phyloP scores from a whole-genome alignment of 2,329 filamentous ascomycete genomes.

The Sporothrix pseudoabietina region DNA sequence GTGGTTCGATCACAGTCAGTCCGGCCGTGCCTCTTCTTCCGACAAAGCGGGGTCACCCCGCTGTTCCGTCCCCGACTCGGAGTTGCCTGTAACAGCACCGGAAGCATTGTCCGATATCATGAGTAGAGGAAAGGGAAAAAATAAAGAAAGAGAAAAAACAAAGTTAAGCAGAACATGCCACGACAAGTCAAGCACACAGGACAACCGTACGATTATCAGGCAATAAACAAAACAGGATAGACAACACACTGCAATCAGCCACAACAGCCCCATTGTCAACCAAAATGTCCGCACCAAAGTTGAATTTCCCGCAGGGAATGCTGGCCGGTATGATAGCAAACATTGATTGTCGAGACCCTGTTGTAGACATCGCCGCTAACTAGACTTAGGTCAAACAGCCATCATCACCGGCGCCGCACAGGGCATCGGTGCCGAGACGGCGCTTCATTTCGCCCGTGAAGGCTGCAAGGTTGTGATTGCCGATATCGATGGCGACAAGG shows the following conservation, averaged over 20 bases:
- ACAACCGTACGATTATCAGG: background rate
- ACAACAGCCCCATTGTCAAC: too few relatives aligned
- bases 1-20: too few relatives aligned
- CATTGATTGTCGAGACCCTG: background rate
- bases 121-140: too few relatives aligned
- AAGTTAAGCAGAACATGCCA: background rate
- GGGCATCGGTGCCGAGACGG: constrained; percentile 84
- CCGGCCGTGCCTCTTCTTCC: too few relatives aligned
- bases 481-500: constrained; percentile 79
- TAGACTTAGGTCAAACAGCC: constrained; percentile 61
- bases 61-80: background rate
- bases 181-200: background rate
- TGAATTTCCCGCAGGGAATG: background rate
- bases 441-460: constrained; percentile 81
- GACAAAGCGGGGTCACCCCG: background rate
- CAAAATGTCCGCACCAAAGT: background rate
- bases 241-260: background rate
- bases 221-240: background rate
- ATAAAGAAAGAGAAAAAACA: too few relatives aligned
- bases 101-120: too few relatives aligned
- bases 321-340: background rate
- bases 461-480: constrained; percentile 82
- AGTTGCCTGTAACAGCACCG: background rate
- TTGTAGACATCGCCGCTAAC: background rate
- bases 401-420: constrained; percentile 87